Evolutionary conservation across 352 stramenopile genomes (phyloP).

Genomic region (Pythium insidiosum): DNA sequence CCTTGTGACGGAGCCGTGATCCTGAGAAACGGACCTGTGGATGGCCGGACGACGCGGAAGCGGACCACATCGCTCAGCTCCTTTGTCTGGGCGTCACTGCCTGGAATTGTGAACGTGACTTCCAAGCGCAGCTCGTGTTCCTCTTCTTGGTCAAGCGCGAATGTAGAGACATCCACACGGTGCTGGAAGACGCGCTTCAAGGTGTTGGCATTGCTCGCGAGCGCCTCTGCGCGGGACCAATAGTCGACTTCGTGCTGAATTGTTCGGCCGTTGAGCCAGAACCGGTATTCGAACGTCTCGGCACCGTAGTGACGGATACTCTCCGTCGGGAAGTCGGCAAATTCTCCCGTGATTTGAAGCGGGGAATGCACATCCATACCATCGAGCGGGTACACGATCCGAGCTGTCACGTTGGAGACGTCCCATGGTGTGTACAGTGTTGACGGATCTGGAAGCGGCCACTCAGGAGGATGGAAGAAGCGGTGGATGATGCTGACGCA

Average conservation of each 20-base stretch:
- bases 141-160: not conserved
- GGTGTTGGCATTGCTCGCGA: conserved; percentile 11
- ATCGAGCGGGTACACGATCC: conserved; percentile 21
- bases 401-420: conserved; percentile 33
- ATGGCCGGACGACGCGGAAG: conserved; percentile 9
- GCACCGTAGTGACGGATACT: conserved; percentile 26
- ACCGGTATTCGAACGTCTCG: conserved; percentile 34
- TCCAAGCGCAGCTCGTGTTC: conserved; percentile 23
- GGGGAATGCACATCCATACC: conserved; percentile 10
- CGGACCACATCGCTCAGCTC: conserved; percentile 16
- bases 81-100: conserved; percentile 21
- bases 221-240: conserved; percentile 1
- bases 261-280: conserved; percentile 25
- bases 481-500: conserved; percentile 30
- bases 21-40: conserved; percentile 7
- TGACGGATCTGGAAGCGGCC: conserved; percentile 26
- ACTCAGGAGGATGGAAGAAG: conserved; percentile 24
- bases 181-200: conserved; percentile 9
- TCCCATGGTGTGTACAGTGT: conserved; percentile 28
- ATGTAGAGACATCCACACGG: conserved; percentile 1
- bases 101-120: conserved; percentile 27
- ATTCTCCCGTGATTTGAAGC: conserved; percentile 30
- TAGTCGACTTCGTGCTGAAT: conserved; percentile 31
- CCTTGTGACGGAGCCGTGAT: conserved; percentile 22
- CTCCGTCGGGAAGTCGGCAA: conserved; percentile 26